Evolutionary conservation across 176 grass and related monocot species (phyloP).

Genomic region (Cenchrus purpureus): DNA sequence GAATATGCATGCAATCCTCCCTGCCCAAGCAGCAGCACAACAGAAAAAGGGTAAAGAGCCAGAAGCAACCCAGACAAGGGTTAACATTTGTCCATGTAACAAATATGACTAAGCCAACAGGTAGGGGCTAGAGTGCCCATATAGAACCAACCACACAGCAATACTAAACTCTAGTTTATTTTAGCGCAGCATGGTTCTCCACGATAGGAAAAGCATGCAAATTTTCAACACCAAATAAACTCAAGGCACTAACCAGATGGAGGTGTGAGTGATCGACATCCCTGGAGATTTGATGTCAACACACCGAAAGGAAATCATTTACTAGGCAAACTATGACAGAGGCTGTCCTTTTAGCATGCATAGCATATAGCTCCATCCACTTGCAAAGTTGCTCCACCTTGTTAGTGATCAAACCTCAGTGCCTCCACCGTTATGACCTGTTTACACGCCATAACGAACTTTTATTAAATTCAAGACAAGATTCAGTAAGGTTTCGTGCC

Average conservation of each 20-base stretch:
- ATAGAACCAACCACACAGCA: constrained; percentile 36
- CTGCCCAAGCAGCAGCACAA: constrained; percentile 47
- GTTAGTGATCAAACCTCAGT: constrained; percentile 44
- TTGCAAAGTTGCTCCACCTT: constrained; percentile 61
- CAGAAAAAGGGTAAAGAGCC: constrained; percentile 39
- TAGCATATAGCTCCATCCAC: constrained; percentile 40
- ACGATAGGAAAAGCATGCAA: constrained; percentile 51
- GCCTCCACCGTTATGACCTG: constrained; percentile 40
- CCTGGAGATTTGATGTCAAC: constrained; percentile 47
- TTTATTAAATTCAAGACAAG: constrained; percentile 29
- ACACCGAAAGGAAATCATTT: constrained; percentile 39
- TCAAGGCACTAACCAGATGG: constrained; percentile 40
- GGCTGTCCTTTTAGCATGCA: constrained; percentile 41
- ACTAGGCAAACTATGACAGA: constrained; percentile 42
- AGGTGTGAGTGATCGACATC: constrained; percentile 25
- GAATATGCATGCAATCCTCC: constrained; percentile 55
- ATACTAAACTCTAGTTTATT: constrained; percentile 39
- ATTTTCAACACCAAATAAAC: constrained; percentile 50
- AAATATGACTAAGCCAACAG: constrained; percentile 40
- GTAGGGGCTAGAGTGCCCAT: constrained; percentile 37
- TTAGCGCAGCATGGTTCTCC: constrained; percentile 35
- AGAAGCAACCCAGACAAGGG: constrained; percentile 32
- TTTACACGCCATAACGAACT: constrained; percentile 58
- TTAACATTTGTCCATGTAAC: constrained; percentile 43
- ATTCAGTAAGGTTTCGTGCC: constrained; percentile 41